Evolutionary conservation across 1,284 basidiomycete genomes (phyloP).

Genomic region (Calocybe gambosa): DNA sequence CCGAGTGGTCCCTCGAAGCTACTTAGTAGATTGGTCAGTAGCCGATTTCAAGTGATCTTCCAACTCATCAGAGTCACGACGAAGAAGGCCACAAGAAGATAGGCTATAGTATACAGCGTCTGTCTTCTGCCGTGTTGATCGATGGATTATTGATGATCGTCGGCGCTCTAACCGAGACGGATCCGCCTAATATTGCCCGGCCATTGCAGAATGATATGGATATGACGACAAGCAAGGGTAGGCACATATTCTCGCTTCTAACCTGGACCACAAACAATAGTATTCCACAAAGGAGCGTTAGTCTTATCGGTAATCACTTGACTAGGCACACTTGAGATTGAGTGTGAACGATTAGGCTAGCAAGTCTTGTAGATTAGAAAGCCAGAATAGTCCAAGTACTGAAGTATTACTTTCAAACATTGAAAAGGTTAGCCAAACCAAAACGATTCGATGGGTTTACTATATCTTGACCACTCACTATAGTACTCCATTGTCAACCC

Average conservation of each 20-base stretch:
- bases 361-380: too few species aligned
- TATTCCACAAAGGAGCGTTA: neutral
- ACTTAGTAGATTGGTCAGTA: too few species aligned
- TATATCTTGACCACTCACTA: too few species aligned
- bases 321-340: too few species aligned
- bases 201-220: neutral
- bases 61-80: neutral
- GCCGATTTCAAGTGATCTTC: neutral
- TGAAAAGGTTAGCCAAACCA: neutral
- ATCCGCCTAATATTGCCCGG: neutral
- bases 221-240: too few species aligned
- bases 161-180: conserved; percentile 16
- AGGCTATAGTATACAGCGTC: conserved; percentile 14
- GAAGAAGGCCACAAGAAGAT: conserved; percentile 2
- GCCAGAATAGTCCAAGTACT: too few species aligned
- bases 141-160: conserved; percentile 11
- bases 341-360: too few species aligned
- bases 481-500: neutral
- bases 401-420: too few species aligned
- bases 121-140: conserved; percentile 21
- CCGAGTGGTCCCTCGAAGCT: too few species aligned
- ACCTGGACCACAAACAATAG: neutral
- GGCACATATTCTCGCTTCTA: conserved; percentile 10
- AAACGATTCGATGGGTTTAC: neutral
- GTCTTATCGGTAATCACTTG: too few species aligned